Conservation (phyloP, 305 asterid species). For the Fraxinus ornus region DNA sequence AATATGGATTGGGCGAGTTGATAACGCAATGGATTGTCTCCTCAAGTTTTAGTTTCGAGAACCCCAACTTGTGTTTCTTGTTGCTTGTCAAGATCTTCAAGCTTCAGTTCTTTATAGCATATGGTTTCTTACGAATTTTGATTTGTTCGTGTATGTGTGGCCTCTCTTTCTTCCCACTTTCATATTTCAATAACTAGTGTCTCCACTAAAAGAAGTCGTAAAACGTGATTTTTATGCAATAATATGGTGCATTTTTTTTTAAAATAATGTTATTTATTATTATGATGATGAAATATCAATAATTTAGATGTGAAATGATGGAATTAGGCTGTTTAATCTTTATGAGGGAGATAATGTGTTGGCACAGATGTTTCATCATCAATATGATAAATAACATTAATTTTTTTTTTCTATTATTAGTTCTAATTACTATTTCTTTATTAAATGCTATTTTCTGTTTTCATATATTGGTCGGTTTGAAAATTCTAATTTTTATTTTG, state of each 20-base stretch:
- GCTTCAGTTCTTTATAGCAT: constrained; percentile 1
- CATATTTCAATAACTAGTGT: not conserved
- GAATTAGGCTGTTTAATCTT: too few species aligned
- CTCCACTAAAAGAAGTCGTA: not conserved
- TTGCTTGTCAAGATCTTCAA: not conserved
- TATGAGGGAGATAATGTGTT: too few species aligned
- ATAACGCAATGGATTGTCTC: constrained; percentile 25
- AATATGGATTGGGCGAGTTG: constrained; percentile 8
- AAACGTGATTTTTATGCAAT: not conserved
- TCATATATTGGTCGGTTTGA: not conserved
- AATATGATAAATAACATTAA: too few species aligned
- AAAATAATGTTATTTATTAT: too few species aligned
- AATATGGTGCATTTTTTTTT: not conserved
- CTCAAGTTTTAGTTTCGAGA: constrained; percentile 12
- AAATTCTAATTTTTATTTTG: not conserved
- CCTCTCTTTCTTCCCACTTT: not conserved
- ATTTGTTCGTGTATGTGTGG: not conserved
- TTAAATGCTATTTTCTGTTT: not conserved
- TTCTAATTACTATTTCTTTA: not conserved
- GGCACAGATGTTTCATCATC: not conserved
- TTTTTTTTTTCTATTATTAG: not conserved
- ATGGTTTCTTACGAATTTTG: not conserved
- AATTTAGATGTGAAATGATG: not conserved
- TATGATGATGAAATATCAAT: too few species aligned
- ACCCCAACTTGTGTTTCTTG: constrained; percentile 17